A percentile compares a stretch with the other conserved stretches of the same genome.
phyloP scores from a whole-genome alignment of 106 monocot genomes.

The Narthecium ossifragum region DNA sequence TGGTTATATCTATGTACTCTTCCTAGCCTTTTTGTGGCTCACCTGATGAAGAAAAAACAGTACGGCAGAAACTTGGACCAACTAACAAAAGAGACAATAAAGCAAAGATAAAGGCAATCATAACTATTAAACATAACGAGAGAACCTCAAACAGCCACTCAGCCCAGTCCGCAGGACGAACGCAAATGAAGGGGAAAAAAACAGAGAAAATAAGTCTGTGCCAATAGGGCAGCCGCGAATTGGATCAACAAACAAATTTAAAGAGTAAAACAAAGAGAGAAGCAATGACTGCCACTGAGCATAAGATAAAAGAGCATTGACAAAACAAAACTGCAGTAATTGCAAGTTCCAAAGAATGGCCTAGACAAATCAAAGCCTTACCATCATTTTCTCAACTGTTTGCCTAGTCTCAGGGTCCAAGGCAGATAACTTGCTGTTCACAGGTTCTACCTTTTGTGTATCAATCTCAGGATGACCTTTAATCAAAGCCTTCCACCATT shows the following conservation, averaged over 20 bases:
- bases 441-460: constrained; percentile 94
- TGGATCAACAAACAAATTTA: no score
- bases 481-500: constrained; percentile 84
- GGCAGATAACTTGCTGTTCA: constrained; percentile 80
- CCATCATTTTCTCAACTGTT: constrained; percentile 98
- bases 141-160: no score
- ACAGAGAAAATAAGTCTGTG: neutral
- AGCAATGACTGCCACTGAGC: neutral
- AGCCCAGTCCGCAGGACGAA: no score
- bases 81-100: no score
- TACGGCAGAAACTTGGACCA: no score
- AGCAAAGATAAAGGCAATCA: no score
- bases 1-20: no score
- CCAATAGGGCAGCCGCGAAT: no score
- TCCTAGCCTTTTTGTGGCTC: no score
- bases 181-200: no score
- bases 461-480: constrained; percentile 92
- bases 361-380: constrained; percentile 17
- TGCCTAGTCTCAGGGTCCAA: constrained; percentile 90
- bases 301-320: neutral
- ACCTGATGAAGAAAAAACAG: neutral
- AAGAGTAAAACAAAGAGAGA: neutral
- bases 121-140: no score
- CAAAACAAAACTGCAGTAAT: neutral
- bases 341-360: neutral